Evolutionary conservation across 192 early-diverging fungal species (phyloP).

Genomic region (Linnemannia elongata): DNA sequence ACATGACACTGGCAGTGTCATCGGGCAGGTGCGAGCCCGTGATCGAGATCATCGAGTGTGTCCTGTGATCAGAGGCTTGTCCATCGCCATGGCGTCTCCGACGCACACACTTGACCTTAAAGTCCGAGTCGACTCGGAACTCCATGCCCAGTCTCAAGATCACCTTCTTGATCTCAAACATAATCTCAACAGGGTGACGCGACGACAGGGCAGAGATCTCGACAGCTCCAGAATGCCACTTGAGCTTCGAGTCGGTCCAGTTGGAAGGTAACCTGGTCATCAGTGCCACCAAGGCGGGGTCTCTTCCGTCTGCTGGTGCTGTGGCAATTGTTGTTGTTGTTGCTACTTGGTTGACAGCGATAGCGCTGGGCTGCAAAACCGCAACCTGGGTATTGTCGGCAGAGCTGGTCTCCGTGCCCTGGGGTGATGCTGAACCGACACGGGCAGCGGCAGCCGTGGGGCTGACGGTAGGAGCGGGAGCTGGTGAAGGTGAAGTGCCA

Average conservation of each 20-base stretch:
- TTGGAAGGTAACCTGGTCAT: conserved; percentile 19
- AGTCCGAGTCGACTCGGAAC: conserved; percentile 69
- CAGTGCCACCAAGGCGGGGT: conserved; percentile 44
- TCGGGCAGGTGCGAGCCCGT: conserved; percentile 21
- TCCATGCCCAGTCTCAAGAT: conserved; percentile 68
- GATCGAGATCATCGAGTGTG: conserved; percentile 1
- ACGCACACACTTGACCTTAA: conserved; percentile 69
- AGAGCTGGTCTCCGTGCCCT: neutral
- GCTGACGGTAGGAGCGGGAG: neutral
- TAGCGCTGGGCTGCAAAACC: conserved; percentile 15
- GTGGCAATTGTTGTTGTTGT: neutral
- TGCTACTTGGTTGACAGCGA: conserved; percentile 10
- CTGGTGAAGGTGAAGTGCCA: conserved; percentile 19
- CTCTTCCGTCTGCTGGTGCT: conserved; percentile 15
- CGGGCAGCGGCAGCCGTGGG: conserved; percentile 1
- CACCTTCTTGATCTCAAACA: conserved; percentile 75
- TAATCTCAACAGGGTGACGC: conserved; percentile 75
- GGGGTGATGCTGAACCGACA: conserved; percentile 29
- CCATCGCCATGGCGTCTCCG: conserved; percentile 47
- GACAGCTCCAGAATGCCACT: conserved; percentile 80
- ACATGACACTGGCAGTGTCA: conserved; percentile 49
- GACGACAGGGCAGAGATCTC: conserved; percentile 79
- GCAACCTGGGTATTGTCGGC: neutral
- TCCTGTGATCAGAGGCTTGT: neutral
- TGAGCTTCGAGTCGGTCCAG: conserved; percentile 71